A percentile compares a stretch with the other conserved stretches of the same genome.
These are phyloP conservation scores for Penicillium sp. DNA, from an alignment of 2,329 filamentous ascomycete genomes.

Conservation along the genomic window DNA sequence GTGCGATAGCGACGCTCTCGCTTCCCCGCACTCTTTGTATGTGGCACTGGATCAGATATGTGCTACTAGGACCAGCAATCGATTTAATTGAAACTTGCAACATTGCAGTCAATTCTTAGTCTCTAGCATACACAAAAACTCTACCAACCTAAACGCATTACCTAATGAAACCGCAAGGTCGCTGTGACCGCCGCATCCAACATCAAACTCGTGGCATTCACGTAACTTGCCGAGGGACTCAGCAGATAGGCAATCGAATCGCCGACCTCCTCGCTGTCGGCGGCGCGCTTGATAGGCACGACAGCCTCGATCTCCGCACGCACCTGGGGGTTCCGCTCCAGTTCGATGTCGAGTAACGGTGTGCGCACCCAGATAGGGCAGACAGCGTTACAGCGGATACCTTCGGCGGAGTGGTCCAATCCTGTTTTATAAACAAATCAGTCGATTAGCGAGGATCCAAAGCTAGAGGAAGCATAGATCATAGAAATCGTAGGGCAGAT, in stretches of 20 bases:
- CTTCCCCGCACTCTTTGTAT: too few relatives aligned
- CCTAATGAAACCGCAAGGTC: neutral
- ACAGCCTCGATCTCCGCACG: neutral
- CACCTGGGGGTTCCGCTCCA: neutral
- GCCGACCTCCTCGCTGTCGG: neutral
- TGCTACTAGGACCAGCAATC: too few relatives aligned
- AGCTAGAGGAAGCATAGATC: too few relatives aligned
- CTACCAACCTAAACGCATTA: too few relatives aligned
- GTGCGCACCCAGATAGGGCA: neutral
- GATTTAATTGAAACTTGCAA: too few relatives aligned
- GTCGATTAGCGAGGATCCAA: too few relatives aligned
- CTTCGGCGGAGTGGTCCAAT: neutral
- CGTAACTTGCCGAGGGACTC: neutral
- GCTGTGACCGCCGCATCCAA: neutral
- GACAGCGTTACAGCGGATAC: neutral
- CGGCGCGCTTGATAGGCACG: neutral
- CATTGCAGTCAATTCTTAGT: too few relatives aligned
- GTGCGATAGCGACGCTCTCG: too few relatives aligned
- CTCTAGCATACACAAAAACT: too few relatives aligned
- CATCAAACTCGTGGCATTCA: neutral
- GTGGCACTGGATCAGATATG: too few relatives aligned
- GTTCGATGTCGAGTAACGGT: neutral
- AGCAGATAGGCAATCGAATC: neutral
- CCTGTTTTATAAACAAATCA: too few relatives aligned
- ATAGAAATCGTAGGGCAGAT: too few relatives aligned